A percentile compares a stretch with the other conserved stretches of the same genome.
Conservation (phyloP, 306 rosid genomes). For the Vigna hirtella region DNA sequence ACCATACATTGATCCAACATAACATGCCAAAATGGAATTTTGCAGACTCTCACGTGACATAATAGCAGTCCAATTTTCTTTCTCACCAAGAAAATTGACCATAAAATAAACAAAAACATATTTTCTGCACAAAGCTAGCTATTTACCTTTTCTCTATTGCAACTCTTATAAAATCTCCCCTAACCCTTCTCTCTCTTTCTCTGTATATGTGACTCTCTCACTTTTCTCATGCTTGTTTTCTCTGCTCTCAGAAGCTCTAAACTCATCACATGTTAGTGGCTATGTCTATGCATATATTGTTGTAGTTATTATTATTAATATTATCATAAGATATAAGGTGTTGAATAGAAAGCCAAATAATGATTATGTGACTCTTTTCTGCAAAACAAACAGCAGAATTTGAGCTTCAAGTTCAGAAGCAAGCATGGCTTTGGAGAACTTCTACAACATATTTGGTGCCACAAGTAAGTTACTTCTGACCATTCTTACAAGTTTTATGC, state of each 20-base stretch:
- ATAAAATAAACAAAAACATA: slow-evolving; percentile 24
- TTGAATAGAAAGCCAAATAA: slow-evolving; percentile 24
- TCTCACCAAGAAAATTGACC: slow-evolving; percentile 9
- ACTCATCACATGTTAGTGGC: slow-evolving; percentile 17
- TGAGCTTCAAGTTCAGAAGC: slow-evolving; percentile 43
- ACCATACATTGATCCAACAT: neutral
- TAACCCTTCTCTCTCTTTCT: slow-evolving; percentile 1
- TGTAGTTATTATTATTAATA: neutral
- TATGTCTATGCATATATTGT: neutral
- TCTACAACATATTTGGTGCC: slow-evolving; percentile 36
- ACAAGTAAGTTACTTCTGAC: slow-evolving; percentile 52
- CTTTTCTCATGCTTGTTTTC: neutral
- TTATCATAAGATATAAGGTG: neutral
- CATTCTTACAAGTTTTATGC: slow-evolving; percentile 3
- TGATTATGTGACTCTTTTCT: slow-evolving; percentile 15
- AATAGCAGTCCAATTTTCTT: slow-evolving; percentile 4
- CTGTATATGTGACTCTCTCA: neutral
- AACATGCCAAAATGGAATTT: slow-evolving; percentile 38
- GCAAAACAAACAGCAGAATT: slow-evolving; percentile 40
- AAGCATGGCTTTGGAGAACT: slow-evolving; percentile 58
- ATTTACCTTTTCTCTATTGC: neutral
- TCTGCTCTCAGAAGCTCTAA: neutral
- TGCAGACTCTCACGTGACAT: slow-evolving; percentile 36
- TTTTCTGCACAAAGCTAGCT: neutral
- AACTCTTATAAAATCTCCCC: neutral